Evolutionary conservation across 1,284 basidiomycete species (phyloP).

Genomic region (Coniferiporia sulphurascens): DNA sequence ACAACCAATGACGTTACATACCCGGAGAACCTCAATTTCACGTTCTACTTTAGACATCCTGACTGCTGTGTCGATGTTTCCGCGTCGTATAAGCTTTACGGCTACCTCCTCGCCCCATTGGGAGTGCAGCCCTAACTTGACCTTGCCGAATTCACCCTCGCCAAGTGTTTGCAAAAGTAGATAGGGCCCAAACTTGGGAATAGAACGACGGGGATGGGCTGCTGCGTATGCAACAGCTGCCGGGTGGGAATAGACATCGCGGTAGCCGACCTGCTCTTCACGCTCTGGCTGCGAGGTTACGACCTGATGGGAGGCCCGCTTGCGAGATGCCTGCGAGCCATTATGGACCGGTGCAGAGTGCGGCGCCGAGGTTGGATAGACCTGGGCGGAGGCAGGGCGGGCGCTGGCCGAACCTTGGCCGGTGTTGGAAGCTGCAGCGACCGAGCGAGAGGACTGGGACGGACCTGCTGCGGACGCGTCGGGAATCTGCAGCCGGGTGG

Average conservation of each 20-base stretch:
- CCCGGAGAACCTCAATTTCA: conserved; percentile 95
- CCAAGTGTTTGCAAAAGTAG: conserved; percentile 93
- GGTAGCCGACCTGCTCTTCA: conserved; percentile 44
- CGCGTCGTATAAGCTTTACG: conserved; percentile 94
- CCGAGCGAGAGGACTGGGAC: conserved; percentile 33
- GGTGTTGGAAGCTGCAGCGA: conserved; percentile 14
- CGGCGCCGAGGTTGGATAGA: conserved; percentile 35
- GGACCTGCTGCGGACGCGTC: conserved; percentile 40
- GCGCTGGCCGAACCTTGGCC: conserved; percentile 14
- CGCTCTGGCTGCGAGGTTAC: conserved; percentile 40
- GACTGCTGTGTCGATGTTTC: conserved; percentile 84
- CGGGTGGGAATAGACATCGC: conserved; percentile 80
- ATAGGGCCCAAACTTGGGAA: conserved; percentile 93
- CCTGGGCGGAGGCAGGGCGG: conserved; percentile 39
- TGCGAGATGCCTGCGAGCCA: conserved; percentile 35
- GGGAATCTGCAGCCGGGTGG: conserved; percentile 41
- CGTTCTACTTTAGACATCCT: conserved; percentile 95
- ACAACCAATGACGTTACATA: conserved; percentile 34
- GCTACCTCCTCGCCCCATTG: conserved; percentile 99
- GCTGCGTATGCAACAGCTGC: conserved; percentile 82
- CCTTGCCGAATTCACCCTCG: conserved; percentile 99
- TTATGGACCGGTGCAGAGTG: conserved; percentile 27
- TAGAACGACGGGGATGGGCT: conserved; percentile 79
- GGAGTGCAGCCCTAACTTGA: conserved; percentile 93
- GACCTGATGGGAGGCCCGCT: conserved; percentile 45